Percentiles rank a stretch among this genome's conserved stretches.
phyloP scores from a whole-genome alignment of 202 grass and related monocot genomes.

The Setaria viridis region DNA sequence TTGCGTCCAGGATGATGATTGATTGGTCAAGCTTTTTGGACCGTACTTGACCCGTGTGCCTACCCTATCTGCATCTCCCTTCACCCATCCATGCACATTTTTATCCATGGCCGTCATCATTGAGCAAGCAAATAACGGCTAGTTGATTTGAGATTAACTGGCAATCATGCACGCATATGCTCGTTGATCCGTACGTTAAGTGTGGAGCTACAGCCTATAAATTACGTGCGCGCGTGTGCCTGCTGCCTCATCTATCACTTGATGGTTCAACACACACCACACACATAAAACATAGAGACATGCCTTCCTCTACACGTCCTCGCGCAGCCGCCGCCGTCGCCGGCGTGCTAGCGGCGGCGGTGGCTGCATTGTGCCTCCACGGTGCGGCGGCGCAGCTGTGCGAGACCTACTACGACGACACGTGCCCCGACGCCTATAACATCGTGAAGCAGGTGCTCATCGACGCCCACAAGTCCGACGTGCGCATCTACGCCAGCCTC shows the following conservation, averaged over 20 bases:
- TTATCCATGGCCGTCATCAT: neutral
- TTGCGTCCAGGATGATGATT: no score
- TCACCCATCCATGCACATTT: neutral
- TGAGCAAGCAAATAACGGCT: neutral
- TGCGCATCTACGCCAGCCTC: conserved; percentile 72
- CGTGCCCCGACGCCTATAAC: conserved; percentile 56
- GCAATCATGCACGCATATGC: neutral
- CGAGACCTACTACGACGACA: conserved; percentile 3
- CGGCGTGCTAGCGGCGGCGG: neutral
- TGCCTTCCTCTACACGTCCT: neutral
- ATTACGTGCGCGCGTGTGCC: no score
- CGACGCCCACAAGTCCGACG: conserved; percentile 49
- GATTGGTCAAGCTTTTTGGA: neutral
- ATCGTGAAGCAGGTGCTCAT: conserved; percentile 46
- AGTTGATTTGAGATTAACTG: neutral
- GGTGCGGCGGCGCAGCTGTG: neutral
- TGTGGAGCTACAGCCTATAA: no score
- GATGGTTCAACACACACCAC: neutral
- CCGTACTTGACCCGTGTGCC: neutral
- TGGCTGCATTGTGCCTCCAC: neutral
- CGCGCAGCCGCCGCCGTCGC: neutral
- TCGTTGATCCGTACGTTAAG: no score
- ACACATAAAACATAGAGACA: no score
- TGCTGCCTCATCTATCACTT: neutral
- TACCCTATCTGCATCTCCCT: neutral